Evolutionary conservation across 768 basidiomycete genomes (phyloP).

Genomic region (Pleurotus ostreatus): DNA sequence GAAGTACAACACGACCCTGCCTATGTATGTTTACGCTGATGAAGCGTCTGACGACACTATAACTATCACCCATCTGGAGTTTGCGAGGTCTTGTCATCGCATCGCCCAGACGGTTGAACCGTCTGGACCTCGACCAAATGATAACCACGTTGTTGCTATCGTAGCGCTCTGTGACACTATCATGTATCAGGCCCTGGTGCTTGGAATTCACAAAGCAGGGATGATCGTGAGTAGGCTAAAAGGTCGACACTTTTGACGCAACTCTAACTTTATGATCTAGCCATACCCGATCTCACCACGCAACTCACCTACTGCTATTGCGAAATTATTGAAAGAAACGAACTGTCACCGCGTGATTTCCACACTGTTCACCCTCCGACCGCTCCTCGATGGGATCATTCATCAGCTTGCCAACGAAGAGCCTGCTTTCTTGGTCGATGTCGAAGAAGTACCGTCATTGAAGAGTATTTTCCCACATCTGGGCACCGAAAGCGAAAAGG

Average conservation of each 20-base stretch:
- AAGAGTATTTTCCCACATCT: slow-evolving; percentile 34
- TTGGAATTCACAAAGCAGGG: slow-evolving; percentile 34
- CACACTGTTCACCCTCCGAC: slow-evolving; percentile 18
- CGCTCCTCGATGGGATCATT: slow-evolving; percentile 18
- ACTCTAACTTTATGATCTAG: slow-evolving; percentile 17
- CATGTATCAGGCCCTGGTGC: slow-evolving; percentile 36
- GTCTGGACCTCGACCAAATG: slow-evolving; percentile 19
- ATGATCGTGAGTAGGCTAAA: slow-evolving; percentile 22
- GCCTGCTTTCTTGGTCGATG: slow-evolving; percentile 14
- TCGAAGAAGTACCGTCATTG: slow-evolving; percentile 31
- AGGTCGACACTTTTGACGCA: background rate
- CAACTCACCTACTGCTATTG: slow-evolving; percentile 29
- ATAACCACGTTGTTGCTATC: slow-evolving; percentile 28
- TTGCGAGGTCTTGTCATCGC: slow-evolving; percentile 41
- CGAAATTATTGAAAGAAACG: slow-evolving; percentile 31
- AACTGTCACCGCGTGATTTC: slow-evolving; percentile 33
- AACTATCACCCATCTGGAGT: slow-evolving; percentile 36
- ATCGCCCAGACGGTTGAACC: slow-evolving; percentile 38
- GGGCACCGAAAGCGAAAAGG: slow-evolving; percentile 25
- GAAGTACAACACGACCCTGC: slow-evolving; percentile 25
- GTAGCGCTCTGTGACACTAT: slow-evolving; percentile 30
- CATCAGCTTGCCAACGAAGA: slow-evolving; percentile 11
- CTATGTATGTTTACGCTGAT: slow-evolving; percentile 27
- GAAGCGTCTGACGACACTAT: slow-evolving; percentile 14
- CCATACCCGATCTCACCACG: slow-evolving; percentile 39